These are phyloP conservation scores for Aspergillus novoparasiticus DNA, from an alignment of 2,329 filamentous ascomycete species.

Conservation along the genomic window DNA sequence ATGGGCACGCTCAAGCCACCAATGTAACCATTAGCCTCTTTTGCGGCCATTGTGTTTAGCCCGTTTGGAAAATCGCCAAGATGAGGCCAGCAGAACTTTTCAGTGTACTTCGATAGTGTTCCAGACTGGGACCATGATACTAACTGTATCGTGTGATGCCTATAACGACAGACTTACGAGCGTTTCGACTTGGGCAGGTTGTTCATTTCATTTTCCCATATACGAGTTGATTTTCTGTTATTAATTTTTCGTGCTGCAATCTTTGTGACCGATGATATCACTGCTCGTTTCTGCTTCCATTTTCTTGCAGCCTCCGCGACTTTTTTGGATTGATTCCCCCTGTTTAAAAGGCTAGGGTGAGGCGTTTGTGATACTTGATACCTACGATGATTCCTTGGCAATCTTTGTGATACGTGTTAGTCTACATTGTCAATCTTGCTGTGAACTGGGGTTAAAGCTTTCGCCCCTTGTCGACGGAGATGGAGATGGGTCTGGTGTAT, in stretches of 20 bases:
- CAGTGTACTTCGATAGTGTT: not conserved
- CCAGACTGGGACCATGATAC: not conserved
- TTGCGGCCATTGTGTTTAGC: not conserved
- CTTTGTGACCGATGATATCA: not conserved
- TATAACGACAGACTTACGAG: constrained; percentile 11
- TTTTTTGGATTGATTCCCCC: constrained; percentile 5
- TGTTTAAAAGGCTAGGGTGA: constrained; percentile 21
- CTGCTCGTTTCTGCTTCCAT: not conserved
- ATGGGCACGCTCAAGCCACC: not conserved
- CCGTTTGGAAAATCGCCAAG: not conserved
- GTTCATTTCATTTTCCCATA: not conserved
- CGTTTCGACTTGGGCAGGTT: not conserved
- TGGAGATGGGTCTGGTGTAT: not conserved
- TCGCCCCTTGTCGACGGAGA: not conserved
- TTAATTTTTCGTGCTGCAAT: not conserved
- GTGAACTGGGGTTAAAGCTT: not conserved
- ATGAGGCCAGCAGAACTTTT: not conserved
- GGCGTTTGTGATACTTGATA: constrained; percentile 25
- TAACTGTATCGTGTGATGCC: constrained; percentile 8
- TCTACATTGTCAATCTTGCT: constrained; percentile 1
- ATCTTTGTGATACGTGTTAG: constrained; percentile 8
- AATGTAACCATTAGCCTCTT: not conserved
- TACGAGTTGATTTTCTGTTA: constrained; percentile 3
- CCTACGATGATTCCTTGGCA: constrained; percentile 14
- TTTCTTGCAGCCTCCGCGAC: not conserved